Evolutionary conservation across 331 rosid species (phyloP).

Genomic region (Rosa hybrid): DNA sequence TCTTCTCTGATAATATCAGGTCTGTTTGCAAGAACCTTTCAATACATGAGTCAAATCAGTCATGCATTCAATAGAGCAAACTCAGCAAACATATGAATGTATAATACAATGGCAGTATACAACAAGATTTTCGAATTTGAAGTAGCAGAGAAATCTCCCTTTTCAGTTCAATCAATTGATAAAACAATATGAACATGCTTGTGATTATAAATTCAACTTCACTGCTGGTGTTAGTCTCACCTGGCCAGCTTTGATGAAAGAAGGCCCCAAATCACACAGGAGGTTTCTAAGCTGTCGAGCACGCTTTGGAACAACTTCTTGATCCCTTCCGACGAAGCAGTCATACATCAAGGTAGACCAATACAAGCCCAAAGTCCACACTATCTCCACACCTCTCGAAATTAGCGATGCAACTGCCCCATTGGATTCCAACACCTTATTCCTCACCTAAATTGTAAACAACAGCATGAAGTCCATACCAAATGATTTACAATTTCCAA

Average conservation of each 20-base stretch:
- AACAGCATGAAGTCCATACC: slow-evolving; percentile 19
- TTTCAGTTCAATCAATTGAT: background rate
- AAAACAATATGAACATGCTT: background rate
- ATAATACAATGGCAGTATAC: background rate
- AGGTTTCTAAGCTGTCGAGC: slow-evolving; percentile 98
- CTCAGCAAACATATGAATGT: background rate
- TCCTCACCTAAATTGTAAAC: slow-evolving; percentile 61
- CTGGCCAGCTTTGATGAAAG: slow-evolving; percentile 97
- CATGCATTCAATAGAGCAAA: background rate
- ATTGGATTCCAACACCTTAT: slow-evolving; percentile 80
- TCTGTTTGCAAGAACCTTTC: slow-evolving; percentile 96
- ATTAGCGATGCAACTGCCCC: slow-evolving; percentile 77
- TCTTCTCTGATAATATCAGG: slow-evolving; percentile 99
- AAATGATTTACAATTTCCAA: too few relatives aligned
- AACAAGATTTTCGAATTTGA: background rate
- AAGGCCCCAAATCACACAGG: slow-evolving; percentile 90
- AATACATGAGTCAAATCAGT: slow-evolving; percentile 28
- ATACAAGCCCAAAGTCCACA: slow-evolving; percentile 87
- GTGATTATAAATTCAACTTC: background rate
- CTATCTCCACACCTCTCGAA: slow-evolving; percentile 87
- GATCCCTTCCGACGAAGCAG: slow-evolving; percentile 91
- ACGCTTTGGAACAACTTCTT: slow-evolving; percentile 95
- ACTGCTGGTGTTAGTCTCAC: slow-evolving; percentile 18
- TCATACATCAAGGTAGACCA: slow-evolving; percentile 87
- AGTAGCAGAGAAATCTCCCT: background rate